Conservation (phyloP, 1,284 basidiomycete genomes). For the Cutaneotrichosporon mucoides region DNA sequence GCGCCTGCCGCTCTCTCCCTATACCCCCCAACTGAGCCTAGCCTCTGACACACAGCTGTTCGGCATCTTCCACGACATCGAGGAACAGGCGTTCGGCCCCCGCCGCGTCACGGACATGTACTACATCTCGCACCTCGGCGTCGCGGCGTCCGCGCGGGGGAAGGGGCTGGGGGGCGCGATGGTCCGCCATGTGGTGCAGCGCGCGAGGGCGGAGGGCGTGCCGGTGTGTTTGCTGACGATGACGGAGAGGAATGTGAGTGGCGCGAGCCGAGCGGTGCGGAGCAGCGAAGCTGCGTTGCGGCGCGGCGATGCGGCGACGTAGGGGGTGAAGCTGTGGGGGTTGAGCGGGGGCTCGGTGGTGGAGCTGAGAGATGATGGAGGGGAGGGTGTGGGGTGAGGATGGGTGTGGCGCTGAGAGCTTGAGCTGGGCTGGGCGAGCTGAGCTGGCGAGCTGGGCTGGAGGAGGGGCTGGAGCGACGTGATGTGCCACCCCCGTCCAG, state of each 20-base stretch:
- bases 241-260: slow-evolving; percentile 9
- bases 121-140: slow-evolving; percentile 15
- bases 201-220: slow-evolving; percentile 1
- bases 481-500: too few relatives aligned
- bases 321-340: too few relatives aligned
- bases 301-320: not conserved
- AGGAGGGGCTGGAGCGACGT: too few relatives aligned
- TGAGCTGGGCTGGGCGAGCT: too few relatives aligned
- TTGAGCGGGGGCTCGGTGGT: too few relatives aligned
- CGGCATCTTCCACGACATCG: slow-evolving; percentile 8
- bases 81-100: slow-evolving; percentile 7
- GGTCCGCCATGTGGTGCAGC: not conserved
- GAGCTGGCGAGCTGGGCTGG: too few relatives aligned
- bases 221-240: not conserved
- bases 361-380: too few relatives aligned
- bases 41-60: not conserved
- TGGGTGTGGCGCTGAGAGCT: too few relatives aligned
- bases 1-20: too few relatives aligned
- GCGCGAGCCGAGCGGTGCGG: not conserved
- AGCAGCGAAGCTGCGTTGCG: not conserved
- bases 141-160: slow-evolving; percentile 1
- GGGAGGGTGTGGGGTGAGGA: too few relatives aligned
- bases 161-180: slow-evolving; percentile 7
- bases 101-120: slow-evolving; percentile 11
- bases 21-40: too few relatives aligned